Evolutionary conservation across 129 eudicot genomes (phyloP).

Genomic region (Tanacetum coccineum): DNA sequence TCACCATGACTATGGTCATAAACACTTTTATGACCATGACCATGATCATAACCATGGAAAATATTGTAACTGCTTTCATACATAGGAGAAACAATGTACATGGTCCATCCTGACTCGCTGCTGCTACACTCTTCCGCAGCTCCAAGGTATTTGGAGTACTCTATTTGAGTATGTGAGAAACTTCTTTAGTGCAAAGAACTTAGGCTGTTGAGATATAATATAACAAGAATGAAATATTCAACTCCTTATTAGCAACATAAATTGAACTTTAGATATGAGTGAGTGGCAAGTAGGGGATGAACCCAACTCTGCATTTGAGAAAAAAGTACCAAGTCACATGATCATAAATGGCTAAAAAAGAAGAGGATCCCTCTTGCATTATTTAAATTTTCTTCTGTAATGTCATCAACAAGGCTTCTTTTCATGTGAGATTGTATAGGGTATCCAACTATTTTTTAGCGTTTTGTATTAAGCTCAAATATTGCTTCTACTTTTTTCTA

Average conservation of each 20-base stretch:
- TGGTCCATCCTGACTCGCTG: conserved; percentile 92
- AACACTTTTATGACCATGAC: no score
- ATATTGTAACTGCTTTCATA: conserved; percentile 23
- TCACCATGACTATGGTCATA: no score
- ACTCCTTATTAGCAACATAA: conserved; percentile 30
- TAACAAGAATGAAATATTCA: conserved; percentile 7
- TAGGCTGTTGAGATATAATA: background rate
- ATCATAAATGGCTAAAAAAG: conserved; percentile 51
- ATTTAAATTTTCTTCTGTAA: conserved; percentile 39
- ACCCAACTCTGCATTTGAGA: conserved; percentile 49
- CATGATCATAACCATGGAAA: conserved; percentile 19
- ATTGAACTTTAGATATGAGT: conserved; percentile 27
- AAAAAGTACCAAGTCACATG: conserved; percentile 51
- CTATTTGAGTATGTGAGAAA: conserved; percentile 30
- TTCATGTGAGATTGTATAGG: conserved; percentile 67
- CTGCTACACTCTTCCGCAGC: conserved; percentile 67
- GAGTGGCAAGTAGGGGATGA: conserved; percentile 34
- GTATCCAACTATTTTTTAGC: conserved; percentile 72
- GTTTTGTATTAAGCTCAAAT: conserved; percentile 28
- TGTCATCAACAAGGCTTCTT: conserved; percentile 61
- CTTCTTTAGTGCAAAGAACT: conserved; percentile 13
- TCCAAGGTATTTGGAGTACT: conserved; percentile 40
- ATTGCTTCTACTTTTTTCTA: conserved; percentile 22
- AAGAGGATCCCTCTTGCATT: conserved; percentile 41
- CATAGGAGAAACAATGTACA: conserved; percentile 61